Percentiles rank a stretch among this genome's conserved stretches.
phyloP scores from a whole-genome alignment of 2,329 filamentous ascomycete species.

The Colletotrichum higginsianum region DNA sequence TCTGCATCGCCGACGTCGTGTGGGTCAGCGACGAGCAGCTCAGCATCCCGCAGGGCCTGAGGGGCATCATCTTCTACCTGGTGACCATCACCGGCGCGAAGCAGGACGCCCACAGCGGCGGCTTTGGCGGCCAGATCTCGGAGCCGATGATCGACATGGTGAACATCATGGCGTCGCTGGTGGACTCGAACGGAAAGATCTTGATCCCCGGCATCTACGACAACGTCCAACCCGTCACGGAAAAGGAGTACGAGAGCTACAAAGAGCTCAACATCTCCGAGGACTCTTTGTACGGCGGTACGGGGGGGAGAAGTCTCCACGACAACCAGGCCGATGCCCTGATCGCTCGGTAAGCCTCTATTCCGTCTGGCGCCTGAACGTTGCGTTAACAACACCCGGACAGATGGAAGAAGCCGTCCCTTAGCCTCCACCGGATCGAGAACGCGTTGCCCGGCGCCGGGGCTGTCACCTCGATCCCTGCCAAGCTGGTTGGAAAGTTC shows the following conservation, averaged over 20 bases:
- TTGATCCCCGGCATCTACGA: conserved; percentile 92
- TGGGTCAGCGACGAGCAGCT: conserved; percentile 99
- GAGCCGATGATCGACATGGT: conserved; percentile 99
- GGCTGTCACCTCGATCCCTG: conserved; percentile 98
- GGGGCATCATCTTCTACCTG: conserved; percentile 98
- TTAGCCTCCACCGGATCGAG: conserved; percentile 95
- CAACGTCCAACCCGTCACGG: conserved; percentile 88
- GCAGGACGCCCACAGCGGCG: conserved; percentile 94
- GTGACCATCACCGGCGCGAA: conserved; percentile 91
- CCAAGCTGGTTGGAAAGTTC: conserved; percentile 98
- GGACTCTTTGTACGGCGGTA: conserved; percentile 91
- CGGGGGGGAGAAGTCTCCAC: conserved; percentile 86
- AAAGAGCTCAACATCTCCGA: conserved; percentile 93
- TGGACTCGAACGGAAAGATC: conserved; percentile 93
- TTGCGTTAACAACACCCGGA: no score
- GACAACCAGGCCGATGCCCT: conserved; percentile 31
- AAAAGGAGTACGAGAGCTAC: conserved; percentile 91
- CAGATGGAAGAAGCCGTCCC: conserved; percentile 96
- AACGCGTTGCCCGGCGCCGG: conserved; percentile 93
- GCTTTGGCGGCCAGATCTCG: conserved; percentile 95
- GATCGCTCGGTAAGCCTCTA: conserved; percentile 16
- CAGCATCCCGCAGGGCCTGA: conserved; percentile 95
- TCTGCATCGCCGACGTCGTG: conserved; percentile 99
- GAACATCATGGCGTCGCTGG: conserved; percentile 84
- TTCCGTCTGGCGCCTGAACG: no score